Base-by-base conservation (phyloP, 2,329 filamentous ascomycete species). In the Paramyrothecium roridum region DNA sequence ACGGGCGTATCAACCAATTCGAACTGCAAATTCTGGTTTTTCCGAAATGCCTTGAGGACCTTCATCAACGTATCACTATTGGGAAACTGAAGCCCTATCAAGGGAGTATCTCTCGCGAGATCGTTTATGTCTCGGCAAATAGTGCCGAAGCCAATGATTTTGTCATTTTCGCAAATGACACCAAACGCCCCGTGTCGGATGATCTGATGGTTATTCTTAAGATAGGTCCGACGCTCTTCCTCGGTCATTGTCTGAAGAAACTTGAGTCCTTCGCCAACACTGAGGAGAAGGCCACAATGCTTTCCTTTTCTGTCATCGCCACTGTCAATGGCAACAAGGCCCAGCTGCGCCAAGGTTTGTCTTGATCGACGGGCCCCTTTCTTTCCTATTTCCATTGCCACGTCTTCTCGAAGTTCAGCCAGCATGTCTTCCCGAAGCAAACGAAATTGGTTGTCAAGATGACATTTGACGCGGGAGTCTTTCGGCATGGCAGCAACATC, bases 391-490 rank as follows among this genome's bases (percentile, higher is more conserved):
- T 80, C 75, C 4, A 77, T 70, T 23, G 83, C 76, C 1, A 87
- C 66, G 50, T 88, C 86, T 10, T 85, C 81, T 1, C 84, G 79
- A 2, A 92, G 72, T 57, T 88, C 86, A 0, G 76, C 81, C 0
- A 91, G 69, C 77, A 91, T 86, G 58, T 91, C 88, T 61, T 92
- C 87, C 3, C 89, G 74, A 0, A 90, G 73, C 0, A 91, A 76
- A 0, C 89, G 85, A 59, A 89, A 92, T 52, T 90, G 85, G 62
- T 88, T 89, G 62, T 90, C 88, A 0, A 89, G 67, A 64, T 91
- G 85, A 30, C 10, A 30, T 10, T 30, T 30, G 10, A 10, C 26
- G 4, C 26, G 26, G 10, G 26, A 30, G 4, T 30, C 6, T 30
- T 10, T 30, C 26, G 26, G 26, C 26, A 30, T 30, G 26, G 26